Evolutionary conservation across 2,329 filamentous ascomycete species (phyloP), one percentile per base, ranked within the genome.

Genomic region (Geosmithia flava): DNA sequence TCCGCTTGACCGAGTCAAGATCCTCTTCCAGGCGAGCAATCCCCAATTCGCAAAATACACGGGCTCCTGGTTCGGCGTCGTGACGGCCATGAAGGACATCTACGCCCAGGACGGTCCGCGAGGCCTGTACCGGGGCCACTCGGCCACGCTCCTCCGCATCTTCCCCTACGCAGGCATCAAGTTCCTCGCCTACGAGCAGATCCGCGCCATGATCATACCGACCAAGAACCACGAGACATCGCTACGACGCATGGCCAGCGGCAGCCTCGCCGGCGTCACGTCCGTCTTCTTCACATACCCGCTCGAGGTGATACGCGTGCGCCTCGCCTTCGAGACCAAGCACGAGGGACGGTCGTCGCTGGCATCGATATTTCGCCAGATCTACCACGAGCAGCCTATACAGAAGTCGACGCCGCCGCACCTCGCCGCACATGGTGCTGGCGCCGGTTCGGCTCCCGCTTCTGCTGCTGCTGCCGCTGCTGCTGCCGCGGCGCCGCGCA

Each of bases 81-180:
- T 79, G n/a, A 75, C 76, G 17, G 90, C 93, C 23, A 85, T 97
- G 65, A 77, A 78, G 55, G 85, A 90, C 57, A 97, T 98, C 53
- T 87, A 93, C 57, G 68, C 65, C 20, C 71, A 79, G 44, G 85
- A 94, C 53, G 93, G 93, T 39, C 54, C 77, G 2, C 62, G 72
- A 11, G 93, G 93, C 1, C 74, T 98, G 7, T 98, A 89, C 68
- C 85, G 93, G 47, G 93, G 93, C 7, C 93, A 98, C 64, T 96
- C 89, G 3, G 93, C 90, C 2, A 98, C 93, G 0, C 72, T 98
- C 2, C 74, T 97, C 47, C 83, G 93, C 53, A 95, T 98, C 53
- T 98, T 97, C 58, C 93, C 93, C 6, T 98, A 98, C 64, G 93
- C 91, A 16, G 91, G 87, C 44, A 95, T 97, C 67, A 98, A 98